Evolutionary conservation across 805 yeast genomes (phyloP).

Genomic region (Candida coleopterorum): DNA sequence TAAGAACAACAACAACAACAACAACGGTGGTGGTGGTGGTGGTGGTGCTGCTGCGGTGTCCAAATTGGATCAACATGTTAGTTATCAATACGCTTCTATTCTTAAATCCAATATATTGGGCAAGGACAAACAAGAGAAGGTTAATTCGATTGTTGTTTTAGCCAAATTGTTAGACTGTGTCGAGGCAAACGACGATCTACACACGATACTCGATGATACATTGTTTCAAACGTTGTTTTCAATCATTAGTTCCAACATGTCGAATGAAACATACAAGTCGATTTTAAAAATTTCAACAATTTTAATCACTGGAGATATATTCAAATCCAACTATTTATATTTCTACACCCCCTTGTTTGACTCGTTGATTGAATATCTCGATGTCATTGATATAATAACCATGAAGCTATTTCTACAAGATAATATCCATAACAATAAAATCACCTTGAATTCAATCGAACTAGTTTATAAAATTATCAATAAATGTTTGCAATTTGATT

Average conservation of each 20-base stretch:
- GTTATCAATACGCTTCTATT: constrained; percentile 29
- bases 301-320: constrained; percentile 41
- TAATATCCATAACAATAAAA: constrained; percentile 39
- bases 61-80: constrained; percentile 29
- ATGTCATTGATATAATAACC: constrained; percentile 39
- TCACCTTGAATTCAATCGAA: constrained; percentile 39
- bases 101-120: constrained; percentile 42
- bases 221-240: constrained; percentile 39
- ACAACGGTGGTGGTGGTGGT: too few species aligned
- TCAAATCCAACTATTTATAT: constrained; percentile 30
- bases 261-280: constrained; percentile 42
- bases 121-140: constrained; percentile 45
- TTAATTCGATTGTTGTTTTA: constrained; percentile 49
- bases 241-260: constrained; percentile 37
- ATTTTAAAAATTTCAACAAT: constrained; percentile 40
- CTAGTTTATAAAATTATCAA: constrained; percentile 42
- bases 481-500: constrained; percentile 37
- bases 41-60: too few species aligned
- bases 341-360: constrained; percentile 34
- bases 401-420: constrained; percentile 41
- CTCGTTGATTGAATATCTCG: constrained; percentile 33
- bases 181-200: constrained; percentile 35
- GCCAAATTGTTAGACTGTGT: constrained; percentile 47
- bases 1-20: constrained; percentile 25
- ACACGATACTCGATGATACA: constrained; percentile 31